phyloP scores from a whole-genome alignment of 441 rosid genomes.

The Gossypium gossypioides region DNA sequence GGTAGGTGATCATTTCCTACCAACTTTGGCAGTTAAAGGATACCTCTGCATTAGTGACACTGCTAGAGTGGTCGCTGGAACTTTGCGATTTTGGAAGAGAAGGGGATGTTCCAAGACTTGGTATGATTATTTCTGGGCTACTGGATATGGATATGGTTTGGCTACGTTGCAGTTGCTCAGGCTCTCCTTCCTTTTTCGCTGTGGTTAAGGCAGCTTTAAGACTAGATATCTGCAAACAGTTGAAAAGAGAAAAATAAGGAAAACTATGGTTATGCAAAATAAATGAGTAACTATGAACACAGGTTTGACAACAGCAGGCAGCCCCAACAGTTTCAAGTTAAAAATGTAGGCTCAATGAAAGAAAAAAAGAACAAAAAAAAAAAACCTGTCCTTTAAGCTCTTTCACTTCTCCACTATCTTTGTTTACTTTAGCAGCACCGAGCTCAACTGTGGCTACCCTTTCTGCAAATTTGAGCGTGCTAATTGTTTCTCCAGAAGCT shows the following conservation, averaged over 20 bases:
- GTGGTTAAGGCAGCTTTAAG: slow-evolving; percentile 49
- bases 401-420: slow-evolving; percentile 52
- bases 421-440: slow-evolving; percentile 66
- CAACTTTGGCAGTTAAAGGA: neutral
- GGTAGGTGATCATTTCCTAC: neutral
- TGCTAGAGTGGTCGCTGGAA: slow-evolving; percentile 23
- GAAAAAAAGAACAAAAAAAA: neutral
- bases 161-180: slow-evolving; percentile 25
- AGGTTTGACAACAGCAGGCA: neutral
- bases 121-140: slow-evolving; percentile 35
- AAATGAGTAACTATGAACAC: neutral
- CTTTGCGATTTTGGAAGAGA: slow-evolving; percentile 37
- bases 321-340: neutral
- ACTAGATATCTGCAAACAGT: slow-evolving; percentile 37
- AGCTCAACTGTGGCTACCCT: slow-evolving; percentile 61
- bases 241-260: neutral
- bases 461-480: slow-evolving; percentile 67
- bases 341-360: neutral
- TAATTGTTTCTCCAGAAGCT: slow-evolving; percentile 53
- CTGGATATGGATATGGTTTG: slow-evolving; percentile 19
- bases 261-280: neutral
- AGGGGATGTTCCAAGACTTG: slow-evolving; percentile 36
- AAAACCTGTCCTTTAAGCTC: slow-evolving; percentile 60
- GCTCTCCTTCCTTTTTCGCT: slow-evolving; percentile 40
- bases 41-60: slow-evolving; percentile 41